Base-by-base conservation (phyloP, 805 yeast species). In the Wickerhamiella kurtzmanii region DNA sequence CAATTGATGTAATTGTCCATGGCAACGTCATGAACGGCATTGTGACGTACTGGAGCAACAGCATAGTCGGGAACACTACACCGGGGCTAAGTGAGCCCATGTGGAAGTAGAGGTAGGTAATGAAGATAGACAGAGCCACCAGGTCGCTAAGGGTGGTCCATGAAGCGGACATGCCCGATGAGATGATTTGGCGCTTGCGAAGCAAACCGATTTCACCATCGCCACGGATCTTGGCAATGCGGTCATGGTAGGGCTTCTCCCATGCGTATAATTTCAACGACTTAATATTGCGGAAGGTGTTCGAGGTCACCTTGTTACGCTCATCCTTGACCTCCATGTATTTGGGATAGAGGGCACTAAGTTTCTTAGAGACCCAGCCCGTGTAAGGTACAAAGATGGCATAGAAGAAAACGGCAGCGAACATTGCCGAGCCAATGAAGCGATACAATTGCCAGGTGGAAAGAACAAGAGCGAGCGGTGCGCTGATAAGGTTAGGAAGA, bases 231-330 rank as follows among this genome's bases (percentile, higher is more conserved):
- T 75, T 75, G 2, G 37, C 28, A 50, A 94, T 70, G 56, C 82
- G 82, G 32, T 73, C 75, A 59, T 76, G 75, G 62, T 84, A 87
- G 2, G 97, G 95, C 35, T 62, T 66, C 66, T 92, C 99, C 99
- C 99, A 92, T 2, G 94, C 94, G 58, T 94, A 94, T 40, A 94
- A 72, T 63, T 92, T 92, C 60, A 92, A 70, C 4, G 96, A 85
- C 65, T 87, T 88, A 61, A 88, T 85, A 60, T 85, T 86, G 62
- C 84, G 82, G 62, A 88, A 72, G 46, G 87, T 86, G 62, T 88
- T 96, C 49, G 84, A 78, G 46, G 85, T 80, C 37, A 85, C 70
- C 55, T 94, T 78, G 17, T 94, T 83, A 69, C 99, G 79, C 61
- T 81, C 84, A 65, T 92, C 99, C 61, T 89, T 88, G 58, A 74